Base-by-base conservation (phyloP, 805 yeast species). In the Candida glaebosa region DNA sequence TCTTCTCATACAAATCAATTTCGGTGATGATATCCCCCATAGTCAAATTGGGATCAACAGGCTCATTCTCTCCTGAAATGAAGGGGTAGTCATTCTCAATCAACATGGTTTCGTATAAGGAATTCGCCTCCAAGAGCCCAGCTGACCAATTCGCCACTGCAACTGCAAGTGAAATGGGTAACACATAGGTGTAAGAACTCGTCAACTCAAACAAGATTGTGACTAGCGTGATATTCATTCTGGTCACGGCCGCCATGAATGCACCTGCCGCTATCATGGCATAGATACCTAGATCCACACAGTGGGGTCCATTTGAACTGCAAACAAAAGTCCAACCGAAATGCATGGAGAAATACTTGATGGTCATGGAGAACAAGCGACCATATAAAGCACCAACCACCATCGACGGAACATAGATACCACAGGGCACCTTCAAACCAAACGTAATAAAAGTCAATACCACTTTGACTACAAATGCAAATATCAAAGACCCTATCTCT, bases 401-500 rank as follows among this genome's bases (percentile, higher is more conserved):
- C 84, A 79, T 79, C 1, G 81, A 73, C 4, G 85, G 85, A 2
- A 80, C 80, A 46, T 79, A 79, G 10, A 79, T 73, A 4, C 84
- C 84, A 34, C 78, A 70, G 1, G 84, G 84, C 2, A 79, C 60
- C 48, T 77, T 79, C 38, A 78, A 54, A 1, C 84, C 84, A 56
- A 77, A 76, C 0, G 83, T 76, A 10, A 78, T 56, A 18, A 72
- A 63, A 4, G 83, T 79, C 22, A 78, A 56, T 3, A 67, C 42
- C 1, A 71, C 46, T 46, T 78, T 78, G 35, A 74, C 56, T 2
- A 65, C 45, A 28, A 78, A 60, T 3, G 81, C 82, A 46, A 52
- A 51, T 0, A 50, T 36, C 10, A 78, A 59, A 3, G 60, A 49
- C 6, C 48, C 36, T 10, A 75, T 42, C 38, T 69, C 71, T 3